These are phyloP conservation scores for Golubevia pallescens DNA, from an alignment of 1,284 basidiomycete species.

Conservation along the genomic window DNA sequence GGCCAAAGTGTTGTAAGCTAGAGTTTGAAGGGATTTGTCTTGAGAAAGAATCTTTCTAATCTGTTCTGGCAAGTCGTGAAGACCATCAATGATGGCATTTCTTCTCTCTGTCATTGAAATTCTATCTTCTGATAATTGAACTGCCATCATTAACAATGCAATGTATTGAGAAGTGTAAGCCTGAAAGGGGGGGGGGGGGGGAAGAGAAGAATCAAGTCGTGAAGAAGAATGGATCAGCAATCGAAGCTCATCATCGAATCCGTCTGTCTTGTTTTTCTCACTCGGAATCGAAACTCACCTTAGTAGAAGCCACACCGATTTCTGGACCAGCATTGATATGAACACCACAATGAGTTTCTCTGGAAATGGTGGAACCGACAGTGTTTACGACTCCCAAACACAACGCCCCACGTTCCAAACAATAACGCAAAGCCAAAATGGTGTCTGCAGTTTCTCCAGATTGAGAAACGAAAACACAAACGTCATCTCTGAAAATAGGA, in stretches of 20 bases:
- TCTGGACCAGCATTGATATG: slow-evolving; percentile 99
- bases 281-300: slow-evolving; percentile 70
- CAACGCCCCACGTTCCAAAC: slow-evolving; percentile 92
- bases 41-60: slow-evolving; percentile 86
- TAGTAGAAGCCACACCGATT: slow-evolving; percentile 99
- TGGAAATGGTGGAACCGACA: slow-evolving; percentile 95
- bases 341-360: slow-evolving; percentile 98
- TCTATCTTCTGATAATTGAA: slow-evolving; percentile 95
- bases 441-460: slow-evolving; percentile 99
- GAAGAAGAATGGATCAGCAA: slow-evolving; percentile 16
- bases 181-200: slow-evolving; percentile 63
- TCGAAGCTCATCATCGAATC: neutral
- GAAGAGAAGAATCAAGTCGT: too few relatives aligned
- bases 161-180: slow-evolving; percentile 99
- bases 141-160: slow-evolving; percentile 95
- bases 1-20: slow-evolving; percentile 78
- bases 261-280: neutral
- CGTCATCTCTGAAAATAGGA: slow-evolving; percentile 98
- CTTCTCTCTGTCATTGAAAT: slow-evolving; percentile 89
- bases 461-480: slow-evolving; percentile 95
- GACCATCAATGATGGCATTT: slow-evolving; percentile 89
- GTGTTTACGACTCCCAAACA: slow-evolving; percentile 96
- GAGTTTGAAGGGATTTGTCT: slow-evolving; percentile 79
- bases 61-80: slow-evolving; percentile 86
- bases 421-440: slow-evolving; percentile 94